Conservation (phyloP, 2,329 filamentous ascomycete species). For the Ascochyta lentis region DNA sequence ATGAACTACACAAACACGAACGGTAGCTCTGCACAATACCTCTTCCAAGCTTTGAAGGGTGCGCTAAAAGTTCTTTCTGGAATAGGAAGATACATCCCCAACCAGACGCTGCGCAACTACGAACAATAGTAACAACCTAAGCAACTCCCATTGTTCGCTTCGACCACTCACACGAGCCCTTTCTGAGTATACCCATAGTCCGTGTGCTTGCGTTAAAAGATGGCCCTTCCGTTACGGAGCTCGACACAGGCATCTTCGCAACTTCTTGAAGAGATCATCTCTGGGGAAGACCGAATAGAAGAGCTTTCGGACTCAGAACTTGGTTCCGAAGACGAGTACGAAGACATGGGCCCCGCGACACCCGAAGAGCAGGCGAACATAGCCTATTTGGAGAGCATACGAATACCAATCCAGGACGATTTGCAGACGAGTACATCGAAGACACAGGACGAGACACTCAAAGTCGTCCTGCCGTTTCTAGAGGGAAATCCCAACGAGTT, state of each 20-base stretch:
- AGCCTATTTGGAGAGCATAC: slow-evolving; percentile 39
- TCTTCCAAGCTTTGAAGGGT: not conserved
- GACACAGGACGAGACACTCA: slow-evolving; percentile 72
- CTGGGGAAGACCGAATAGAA: slow-evolving; percentile 38
- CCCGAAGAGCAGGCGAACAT: slow-evolving; percentile 39
- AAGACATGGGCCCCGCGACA: slow-evolving; percentile 44
- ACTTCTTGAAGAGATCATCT: slow-evolving; percentile 37
- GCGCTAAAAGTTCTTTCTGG: not conserved
- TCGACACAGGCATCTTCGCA: slow-evolving; percentile 30
- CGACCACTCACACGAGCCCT: slow-evolving; percentile 28
- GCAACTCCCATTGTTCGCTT: slow-evolving; percentile 33
- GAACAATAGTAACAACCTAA: slow-evolving; percentile 40
- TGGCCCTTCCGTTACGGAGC: slow-evolving; percentile 33
- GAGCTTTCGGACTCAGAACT: slow-evolving; percentile 44
- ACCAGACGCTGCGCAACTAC: slow-evolving; percentile 16
- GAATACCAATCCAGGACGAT: slow-evolving; percentile 67
- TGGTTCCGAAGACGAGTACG: slow-evolving; percentile 38
- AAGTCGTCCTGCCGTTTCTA: slow-evolving; percentile 73
- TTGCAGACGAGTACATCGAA: slow-evolving; percentile 72
- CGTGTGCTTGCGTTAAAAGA: slow-evolving; percentile 25
- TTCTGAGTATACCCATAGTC: slow-evolving; percentile 13
- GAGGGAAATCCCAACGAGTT: slow-evolving; percentile 59
- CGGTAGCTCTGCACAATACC: not conserved
- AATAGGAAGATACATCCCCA: slow-evolving; percentile 14
- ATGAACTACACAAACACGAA: slow-evolving; percentile 8